phyloP scores from a whole-genome alignment of 805 yeast genomes.

The Hanseniaspora thailandica region DNA sequence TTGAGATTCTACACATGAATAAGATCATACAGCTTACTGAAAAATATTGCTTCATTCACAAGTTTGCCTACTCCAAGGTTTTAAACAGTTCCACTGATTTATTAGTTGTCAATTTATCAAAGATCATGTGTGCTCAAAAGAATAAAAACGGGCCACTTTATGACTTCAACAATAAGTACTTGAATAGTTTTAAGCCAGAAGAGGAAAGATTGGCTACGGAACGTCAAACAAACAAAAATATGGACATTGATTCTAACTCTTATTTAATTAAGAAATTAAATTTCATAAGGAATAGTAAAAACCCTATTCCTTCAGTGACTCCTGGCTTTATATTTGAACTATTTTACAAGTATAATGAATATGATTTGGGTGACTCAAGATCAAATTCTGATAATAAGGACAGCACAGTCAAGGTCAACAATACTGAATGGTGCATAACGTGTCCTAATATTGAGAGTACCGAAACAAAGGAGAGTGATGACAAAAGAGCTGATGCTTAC shows the following conservation, averaged over 20 bases:
- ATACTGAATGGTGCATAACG: constrained; percentile 12
- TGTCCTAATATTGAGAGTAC: neutral
- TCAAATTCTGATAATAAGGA: neutral
- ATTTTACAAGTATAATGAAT: neutral
- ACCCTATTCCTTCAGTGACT: constrained; percentile 5
- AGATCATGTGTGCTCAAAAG: constrained; percentile 6
- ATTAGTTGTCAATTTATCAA: constrained; percentile 22
- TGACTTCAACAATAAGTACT: neutral
- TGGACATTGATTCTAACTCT: neutral
- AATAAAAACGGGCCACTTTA: constrained; percentile 1
- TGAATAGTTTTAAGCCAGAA: constrained; percentile 2
- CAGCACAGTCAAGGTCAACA: neutral
- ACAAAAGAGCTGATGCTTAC: neutral
- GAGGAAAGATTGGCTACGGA: constrained; percentile 3
- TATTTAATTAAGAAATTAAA: constrained; percentile 10
- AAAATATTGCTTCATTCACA: constrained; percentile 23
- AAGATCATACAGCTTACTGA: constrained; percentile 49
- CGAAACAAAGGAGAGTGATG: neutral
- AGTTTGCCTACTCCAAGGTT: constrained; percentile 19
- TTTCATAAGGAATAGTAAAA: constrained; percentile 6
- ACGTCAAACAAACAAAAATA: neutral
- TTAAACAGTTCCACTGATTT: constrained; percentile 26
- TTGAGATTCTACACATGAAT: constrained; percentile 58
- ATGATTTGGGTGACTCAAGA: neutral
- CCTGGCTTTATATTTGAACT: constrained; percentile 10